These are phyloP conservation scores for Punica granatum DNA, from an alignment of 345 rosid species.

Conservation along the genomic window DNA sequence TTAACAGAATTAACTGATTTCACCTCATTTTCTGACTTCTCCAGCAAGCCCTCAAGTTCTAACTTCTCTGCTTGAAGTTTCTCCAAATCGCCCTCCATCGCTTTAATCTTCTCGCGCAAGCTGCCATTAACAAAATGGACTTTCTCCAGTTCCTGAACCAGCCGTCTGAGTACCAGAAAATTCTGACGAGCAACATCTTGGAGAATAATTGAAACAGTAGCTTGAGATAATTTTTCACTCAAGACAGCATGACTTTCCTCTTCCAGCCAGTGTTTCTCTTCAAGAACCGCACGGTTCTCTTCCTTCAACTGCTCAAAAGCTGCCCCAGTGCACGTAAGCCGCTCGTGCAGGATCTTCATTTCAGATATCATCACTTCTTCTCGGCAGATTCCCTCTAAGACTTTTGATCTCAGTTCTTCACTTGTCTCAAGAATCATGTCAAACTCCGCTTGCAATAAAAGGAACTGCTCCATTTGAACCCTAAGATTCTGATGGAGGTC, in stretches of 20 bases:
- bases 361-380: conserved; percentile 54
- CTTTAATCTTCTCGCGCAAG: conserved; percentile 43
- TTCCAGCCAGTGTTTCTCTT: conserved; percentile 49
- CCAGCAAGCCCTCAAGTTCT: conserved; percentile 29
- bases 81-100: conserved; percentile 32
- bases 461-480: conserved; percentile 35
- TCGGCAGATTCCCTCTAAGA: conserved; percentile 40
- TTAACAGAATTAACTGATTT: conserved; percentile 30
- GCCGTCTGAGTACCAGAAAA: conserved; percentile 34
- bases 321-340: conserved; percentile 36
- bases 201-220: conserved; percentile 45
- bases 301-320: conserved; percentile 36
- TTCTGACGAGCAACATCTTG: conserved; percentile 39
- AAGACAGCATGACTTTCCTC: conserved; percentile 45
- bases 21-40: conserved; percentile 30
- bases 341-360: conserved; percentile 35
- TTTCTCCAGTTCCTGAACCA: conserved; percentile 29
- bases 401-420: conserved; percentile 45
- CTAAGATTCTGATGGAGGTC: conserved; percentile 38
- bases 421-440: conserved; percentile 30
- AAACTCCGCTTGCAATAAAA: conserved; percentile 33
- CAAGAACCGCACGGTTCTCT: conserved; percentile 39
- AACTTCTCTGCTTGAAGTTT: conserved; percentile 22
- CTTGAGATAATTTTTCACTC: conserved; percentile 45
- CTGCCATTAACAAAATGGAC: conserved; percentile 38